Conservation (phyloP, 768 basidiomycete species). For the Agaricus subrufescens region DNA sequence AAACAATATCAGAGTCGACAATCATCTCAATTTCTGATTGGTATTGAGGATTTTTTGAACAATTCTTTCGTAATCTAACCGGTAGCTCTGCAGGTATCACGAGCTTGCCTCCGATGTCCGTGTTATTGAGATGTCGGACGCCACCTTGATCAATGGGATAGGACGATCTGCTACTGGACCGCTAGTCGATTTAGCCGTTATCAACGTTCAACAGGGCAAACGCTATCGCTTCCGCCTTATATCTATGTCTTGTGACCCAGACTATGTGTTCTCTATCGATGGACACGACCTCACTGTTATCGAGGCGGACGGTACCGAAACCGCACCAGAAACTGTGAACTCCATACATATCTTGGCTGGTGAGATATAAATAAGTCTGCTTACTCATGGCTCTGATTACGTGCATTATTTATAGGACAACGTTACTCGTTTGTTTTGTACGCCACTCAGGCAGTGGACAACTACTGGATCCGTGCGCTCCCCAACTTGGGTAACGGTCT, state of each 20-base stretch:
- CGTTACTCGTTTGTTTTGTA: conserved; percentile 33
- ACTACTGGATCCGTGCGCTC: conserved; percentile 38
- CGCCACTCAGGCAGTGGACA: conserved; percentile 35
- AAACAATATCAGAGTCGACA: conserved; percentile 20
- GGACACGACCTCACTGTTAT: conserved; percentile 36
- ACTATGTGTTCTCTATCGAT: conserved; percentile 39
- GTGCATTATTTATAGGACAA: conserved; percentile 20
- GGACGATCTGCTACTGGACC: conserved; percentile 45
- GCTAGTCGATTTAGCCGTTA: conserved; percentile 31
- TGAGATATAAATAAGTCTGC: conserved; percentile 12
- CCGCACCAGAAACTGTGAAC: conserved; percentile 30
- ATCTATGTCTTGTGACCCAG: conserved; percentile 44
- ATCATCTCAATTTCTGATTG: conserved; percentile 49
- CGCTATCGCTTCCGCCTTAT: conserved; percentile 55
- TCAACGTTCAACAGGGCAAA: conserved; percentile 33
- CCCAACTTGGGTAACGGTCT: conserved; percentile 15
- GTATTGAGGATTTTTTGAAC: conserved; percentile 16
- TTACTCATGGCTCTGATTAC: too few species aligned
- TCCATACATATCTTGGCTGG: conserved; percentile 35
- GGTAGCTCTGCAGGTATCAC: conserved; percentile 29
- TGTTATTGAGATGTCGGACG: conserved; percentile 21
- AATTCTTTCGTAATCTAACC: not conserved
- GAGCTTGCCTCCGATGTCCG: conserved; percentile 17
- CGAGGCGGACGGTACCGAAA: conserved; percentile 34
- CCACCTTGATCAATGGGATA: conserved; percentile 49